Percentiles rank a stretch among this genome's conserved stretches.
phyloP scores from a whole-genome alignment of 345 rosid genomes.

The Draba incana region DNA sequence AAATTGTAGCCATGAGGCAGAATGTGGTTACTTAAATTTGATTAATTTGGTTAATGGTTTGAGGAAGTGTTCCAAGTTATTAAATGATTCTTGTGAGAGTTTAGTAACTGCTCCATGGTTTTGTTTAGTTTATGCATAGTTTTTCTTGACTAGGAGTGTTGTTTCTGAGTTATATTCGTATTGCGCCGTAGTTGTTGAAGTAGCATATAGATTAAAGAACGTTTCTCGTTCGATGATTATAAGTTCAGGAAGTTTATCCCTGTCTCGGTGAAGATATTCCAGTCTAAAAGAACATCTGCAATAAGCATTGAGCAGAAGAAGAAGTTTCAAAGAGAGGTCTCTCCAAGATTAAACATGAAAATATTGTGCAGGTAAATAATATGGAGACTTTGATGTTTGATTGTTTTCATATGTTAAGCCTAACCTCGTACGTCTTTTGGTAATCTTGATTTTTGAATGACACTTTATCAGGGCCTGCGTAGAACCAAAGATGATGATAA shows the following conservation, averaged over 20 bases:
- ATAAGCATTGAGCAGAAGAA: conserved; percentile 48
- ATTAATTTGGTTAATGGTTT: neutral
- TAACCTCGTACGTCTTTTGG: neutral
- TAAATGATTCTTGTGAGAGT: neutral
- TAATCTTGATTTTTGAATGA: conserved; percentile 20
- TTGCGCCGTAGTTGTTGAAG: conserved; percentile 2
- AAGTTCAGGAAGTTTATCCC: conserved; percentile 41
- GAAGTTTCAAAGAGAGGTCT: conserved; percentile 73
- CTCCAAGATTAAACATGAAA: conserved; percentile 58
- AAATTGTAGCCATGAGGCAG: conserved; percentile 96
- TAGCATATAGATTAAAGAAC: neutral
- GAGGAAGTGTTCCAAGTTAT: conserved; percentile 2
- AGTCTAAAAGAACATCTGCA: conserved; percentile 45
- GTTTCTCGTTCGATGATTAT: conserved; percentile 10
- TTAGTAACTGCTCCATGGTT: neutral
- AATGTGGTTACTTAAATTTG: neutral
- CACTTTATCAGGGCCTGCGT: conserved; percentile 67
- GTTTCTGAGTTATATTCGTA: conserved; percentile 5
- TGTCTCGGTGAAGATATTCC: conserved; percentile 68
- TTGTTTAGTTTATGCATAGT: too few species aligned
- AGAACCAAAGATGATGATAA: conserved; percentile 58
- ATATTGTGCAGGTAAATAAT: conserved; percentile 65
- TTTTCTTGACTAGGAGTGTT: neutral
- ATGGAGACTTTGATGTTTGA: neutral
- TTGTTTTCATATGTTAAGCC: conserved; percentile 4